Percentiles rank a stretch among this genome's conserved stretches.
Evolutionary conservation across 2,329 filamentous ascomycete genomes (phyloP).

Genomic region (Aspergillus sp.): DNA sequence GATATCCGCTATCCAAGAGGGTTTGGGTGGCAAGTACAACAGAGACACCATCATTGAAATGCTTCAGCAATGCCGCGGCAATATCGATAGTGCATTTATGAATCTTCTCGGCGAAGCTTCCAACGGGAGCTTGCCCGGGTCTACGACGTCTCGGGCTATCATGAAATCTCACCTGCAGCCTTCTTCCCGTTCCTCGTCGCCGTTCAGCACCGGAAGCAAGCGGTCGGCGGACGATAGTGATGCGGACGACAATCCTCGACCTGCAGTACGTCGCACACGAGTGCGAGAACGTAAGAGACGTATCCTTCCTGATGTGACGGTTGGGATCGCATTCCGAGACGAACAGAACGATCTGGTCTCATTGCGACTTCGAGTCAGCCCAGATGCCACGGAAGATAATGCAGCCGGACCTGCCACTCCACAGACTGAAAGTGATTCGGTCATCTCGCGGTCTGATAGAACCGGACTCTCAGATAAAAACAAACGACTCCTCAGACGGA

Average conservation of each 20-base stretch:
- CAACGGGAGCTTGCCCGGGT: slow-evolving; percentile 20
- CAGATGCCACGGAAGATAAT: slow-evolving; percentile 18
- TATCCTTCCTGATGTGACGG: slow-evolving; percentile 36
- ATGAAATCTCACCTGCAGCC: slow-evolving; percentile 33
- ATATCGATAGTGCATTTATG: slow-evolving; percentile 53
- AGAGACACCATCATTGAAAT: slow-evolving; percentile 51
- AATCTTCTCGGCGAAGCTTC: slow-evolving; percentile 49
- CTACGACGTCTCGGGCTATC: slow-evolving; percentile 19
- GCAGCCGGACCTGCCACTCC: not conserved
- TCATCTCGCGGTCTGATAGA: slow-evolving; percentile 7
- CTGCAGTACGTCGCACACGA: slow-evolving; percentile 25
- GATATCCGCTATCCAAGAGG: slow-evolving; percentile 52
- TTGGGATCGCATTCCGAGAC: slow-evolving; percentile 38
- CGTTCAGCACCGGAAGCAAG: slow-evolving; percentile 41
- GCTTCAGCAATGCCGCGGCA: slow-evolving; percentile 53
- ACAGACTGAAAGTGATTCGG: slow-evolving; percentile 8
- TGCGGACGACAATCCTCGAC: slow-evolving; percentile 33
- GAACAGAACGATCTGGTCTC: slow-evolving; percentile 39
- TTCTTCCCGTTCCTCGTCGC: slow-evolving; percentile 41
- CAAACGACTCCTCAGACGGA: slow-evolving; percentile 9
- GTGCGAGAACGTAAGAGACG: slow-evolving; percentile 29
- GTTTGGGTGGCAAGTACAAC: slow-evolving; percentile 51
- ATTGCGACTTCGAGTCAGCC: slow-evolving; percentile 32
- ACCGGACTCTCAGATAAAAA: slow-evolving; percentile 3
- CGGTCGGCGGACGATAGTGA: slow-evolving; percentile 40